phyloP scores from a whole-genome alignment of 2,329 filamentous ascomycete genomes.

The Coniochaeta sp. region DNA sequence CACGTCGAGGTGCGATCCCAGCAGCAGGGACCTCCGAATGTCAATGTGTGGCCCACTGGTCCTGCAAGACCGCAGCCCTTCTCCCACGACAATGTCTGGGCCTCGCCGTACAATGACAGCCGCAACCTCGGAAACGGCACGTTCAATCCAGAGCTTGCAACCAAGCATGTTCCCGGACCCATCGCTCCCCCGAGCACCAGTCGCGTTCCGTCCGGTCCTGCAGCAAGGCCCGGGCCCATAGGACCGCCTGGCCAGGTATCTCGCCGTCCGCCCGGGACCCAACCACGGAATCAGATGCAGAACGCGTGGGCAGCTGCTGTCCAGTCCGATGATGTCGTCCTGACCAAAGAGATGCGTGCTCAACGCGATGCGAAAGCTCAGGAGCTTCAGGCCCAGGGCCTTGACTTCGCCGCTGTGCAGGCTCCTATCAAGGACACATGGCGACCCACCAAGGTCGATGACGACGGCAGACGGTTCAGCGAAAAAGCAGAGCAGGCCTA shows the following conservation, averaged over 20 bases:
- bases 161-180: conserved; percentile 32
- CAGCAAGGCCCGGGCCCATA: conserved; percentile 20
- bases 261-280: background rate
- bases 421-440: conserved; percentile 46
- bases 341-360: conserved; percentile 28
- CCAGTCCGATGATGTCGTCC: conserved; percentile 33
- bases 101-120: conserved; percentile 57
- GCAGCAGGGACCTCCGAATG: background rate
- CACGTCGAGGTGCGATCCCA: background rate
- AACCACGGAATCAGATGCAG: background rate
- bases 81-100: conserved; percentile 61
- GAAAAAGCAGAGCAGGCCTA: conserved; percentile 5
- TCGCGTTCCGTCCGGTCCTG: conserved; percentile 1
- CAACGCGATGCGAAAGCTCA: conserved; percentile 34
- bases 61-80: background rate
- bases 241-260: conserved; percentile 18
- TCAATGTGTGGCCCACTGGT: background rate
- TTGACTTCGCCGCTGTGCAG: conserved; percentile 36
- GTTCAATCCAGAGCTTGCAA: conserved; percentile 54
- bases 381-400: conserved; percentile 34
- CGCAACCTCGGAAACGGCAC: conserved; percentile 71
- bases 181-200: conserved; percentile 27
- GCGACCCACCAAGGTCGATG: conserved; percentile 33
- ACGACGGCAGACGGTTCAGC: conserved; percentile 25
- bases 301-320: conserved; percentile 15